Evolutionary conservation across 2,329 filamentous ascomycete genomes (phyloP).

Genomic region (Sarocladium oryzae): DNA sequence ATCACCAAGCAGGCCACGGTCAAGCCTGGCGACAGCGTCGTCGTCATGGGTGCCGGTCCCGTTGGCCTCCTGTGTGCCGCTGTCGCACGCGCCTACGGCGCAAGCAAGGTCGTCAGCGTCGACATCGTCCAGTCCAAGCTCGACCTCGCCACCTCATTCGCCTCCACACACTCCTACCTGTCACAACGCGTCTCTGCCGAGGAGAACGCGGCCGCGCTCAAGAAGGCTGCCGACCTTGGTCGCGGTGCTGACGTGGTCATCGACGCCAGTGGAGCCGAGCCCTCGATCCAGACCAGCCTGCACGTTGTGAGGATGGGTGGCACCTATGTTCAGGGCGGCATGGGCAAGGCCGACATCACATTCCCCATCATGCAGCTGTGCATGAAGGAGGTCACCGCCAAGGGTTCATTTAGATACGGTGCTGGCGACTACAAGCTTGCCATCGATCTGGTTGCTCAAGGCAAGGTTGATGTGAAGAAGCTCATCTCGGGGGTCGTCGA

Average conservation of each 20-base stretch:
- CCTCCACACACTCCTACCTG: constrained; percentile 64
- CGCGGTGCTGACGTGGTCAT: constrained; percentile 70
- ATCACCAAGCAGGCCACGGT: constrained; percentile 69
- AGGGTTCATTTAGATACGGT: constrained; percentile 85
- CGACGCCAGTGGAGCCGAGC: constrained; percentile 73
- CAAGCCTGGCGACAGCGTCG: constrained; percentile 66
- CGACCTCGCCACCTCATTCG: constrained; percentile 68
- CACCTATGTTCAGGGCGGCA: constrained; percentile 78
- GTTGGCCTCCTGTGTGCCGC: constrained; percentile 84
- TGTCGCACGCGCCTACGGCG: constrained; percentile 80
- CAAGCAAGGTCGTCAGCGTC: constrained; percentile 74
- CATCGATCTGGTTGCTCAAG: constrained; percentile 66
- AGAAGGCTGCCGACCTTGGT: constrained; percentile 52
- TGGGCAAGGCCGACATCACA: constrained; percentile 80
- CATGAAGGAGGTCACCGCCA: constrained; percentile 79
- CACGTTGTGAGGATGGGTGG: constrained; percentile 66
- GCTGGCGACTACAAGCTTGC: constrained; percentile 82
- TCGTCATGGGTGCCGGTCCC: constrained; percentile 82
- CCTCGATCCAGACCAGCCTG: constrained; percentile 68
- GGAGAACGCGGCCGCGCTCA: constrained; percentile 68
- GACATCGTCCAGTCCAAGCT: constrained; percentile 79
- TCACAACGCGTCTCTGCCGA: constrained; percentile 56
- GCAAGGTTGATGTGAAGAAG: constrained; percentile 73
- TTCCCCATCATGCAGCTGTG: constrained; percentile 92
- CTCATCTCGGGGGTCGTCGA: constrained; percentile 71